Evolutionary conservation across 352 stramenopile species (phyloP).

Genomic region (Hyaloperonospora arabidopsidis): DNA sequence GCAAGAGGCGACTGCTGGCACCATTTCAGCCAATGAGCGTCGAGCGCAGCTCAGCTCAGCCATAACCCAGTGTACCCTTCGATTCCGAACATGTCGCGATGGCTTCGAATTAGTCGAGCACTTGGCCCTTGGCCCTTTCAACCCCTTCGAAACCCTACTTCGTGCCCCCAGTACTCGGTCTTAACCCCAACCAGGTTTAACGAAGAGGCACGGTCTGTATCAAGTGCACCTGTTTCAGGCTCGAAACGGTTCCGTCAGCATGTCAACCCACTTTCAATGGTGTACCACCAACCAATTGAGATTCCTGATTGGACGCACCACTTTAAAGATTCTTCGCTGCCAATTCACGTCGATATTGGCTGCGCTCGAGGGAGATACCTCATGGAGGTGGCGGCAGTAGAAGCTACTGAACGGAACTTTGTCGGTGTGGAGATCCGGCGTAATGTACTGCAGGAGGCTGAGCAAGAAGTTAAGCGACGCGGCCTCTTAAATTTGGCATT

Average conservation of each 20-base stretch:
- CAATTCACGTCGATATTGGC: constrained; percentile 81
- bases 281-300: constrained; percentile 54
- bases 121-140: no score
- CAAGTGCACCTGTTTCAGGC: constrained; percentile 12
- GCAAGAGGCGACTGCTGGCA: not conserved
- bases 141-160: no score
- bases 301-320: constrained; percentile 51
- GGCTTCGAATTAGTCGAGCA: constrained; percentile 6
- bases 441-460: constrained; percentile 61
- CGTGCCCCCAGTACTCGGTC: no score
- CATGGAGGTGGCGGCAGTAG: constrained; percentile 45
- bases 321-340: constrained; percentile 41
- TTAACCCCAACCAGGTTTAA: constrained; percentile 5
- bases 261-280: constrained; percentile 67
- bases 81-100: constrained; percentile 5
- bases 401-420: constrained; percentile 46
- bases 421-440: constrained; percentile 81
- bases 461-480: constrained; percentile 32
- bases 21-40: constrained; percentile 26
- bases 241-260: constrained; percentile 73
- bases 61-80: not conserved
- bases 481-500: constrained; percentile 61
- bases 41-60: not conserved
- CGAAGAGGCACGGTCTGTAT: not conserved
- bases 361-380: constrained; percentile 73